Evolutionary conservation across 108 stramenopile genomes (phyloP), one percentile per base, ranked within the genome.

Genomic region (Skeletonema potamos): DNA sequence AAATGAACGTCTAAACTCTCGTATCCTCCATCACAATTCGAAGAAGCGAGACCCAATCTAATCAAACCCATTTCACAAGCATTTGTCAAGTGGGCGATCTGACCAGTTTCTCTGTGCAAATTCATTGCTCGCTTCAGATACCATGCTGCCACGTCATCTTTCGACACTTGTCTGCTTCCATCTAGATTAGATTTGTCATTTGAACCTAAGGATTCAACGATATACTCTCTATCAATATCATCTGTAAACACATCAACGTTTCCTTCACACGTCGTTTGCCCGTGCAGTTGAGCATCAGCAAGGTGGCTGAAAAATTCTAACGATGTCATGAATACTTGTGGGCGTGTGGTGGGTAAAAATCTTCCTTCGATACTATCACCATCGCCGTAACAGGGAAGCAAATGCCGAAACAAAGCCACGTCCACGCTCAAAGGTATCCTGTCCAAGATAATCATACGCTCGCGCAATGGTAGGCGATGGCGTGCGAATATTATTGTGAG

Each of bases 401-500:
- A 74, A 55, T 91, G 89, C 17, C 77, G 82, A 64, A 76, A 91
- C 6, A 54, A 57, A 48, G 54, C 22, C 60, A 86, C 64, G 54
- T 82, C 57, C 32, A 86, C 33, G 5, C 84, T 62, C 13, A 84
- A 72, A 15, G 90, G 90, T 8, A 89, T 70, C 0, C 48, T 41
- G 15, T 61, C 72, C 65, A 91, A 74, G 26, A 91, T 56, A 6
- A 43, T 32, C 61, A 84, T 74, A 3, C 62, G 72, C 15, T 70
- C 33, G 20, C 15, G 62, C 44, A 89, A 59, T 4, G 86, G 67
- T 2, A 62, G 27, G 8, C 72, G 69, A 48, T 89, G 86, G 10
- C 90, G 83, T 26, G 71, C 81, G 3, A 88, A 27, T 11, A 92
- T 54, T 10, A 92, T 64, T 10, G 87, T 78, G 20, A 89, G 66